Evolutionary conservation across 2,329 filamentous ascomycete species (phyloP).

Genomic region (Colletotrichum sp.): DNA sequence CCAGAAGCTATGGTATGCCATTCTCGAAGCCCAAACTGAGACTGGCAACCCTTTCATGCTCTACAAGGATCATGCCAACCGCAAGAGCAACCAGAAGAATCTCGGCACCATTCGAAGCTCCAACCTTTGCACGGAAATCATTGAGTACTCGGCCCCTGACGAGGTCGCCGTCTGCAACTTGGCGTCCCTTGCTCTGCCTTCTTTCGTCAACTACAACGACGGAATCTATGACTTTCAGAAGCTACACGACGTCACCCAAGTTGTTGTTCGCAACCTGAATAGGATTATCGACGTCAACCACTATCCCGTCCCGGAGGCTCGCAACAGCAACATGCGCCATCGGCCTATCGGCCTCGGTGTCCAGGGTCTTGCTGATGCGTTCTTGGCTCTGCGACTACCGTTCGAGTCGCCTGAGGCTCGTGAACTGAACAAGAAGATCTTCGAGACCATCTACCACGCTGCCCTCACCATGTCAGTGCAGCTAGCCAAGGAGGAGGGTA

Average conservation of each 20-base stretch:
- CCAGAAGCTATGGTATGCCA: constrained; percentile 99
- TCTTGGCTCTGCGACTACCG: constrained; percentile 93
- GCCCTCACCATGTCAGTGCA: constrained; percentile 88
- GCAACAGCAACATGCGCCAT: constrained; percentile 97
- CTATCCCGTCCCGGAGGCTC: constrained; percentile 94
- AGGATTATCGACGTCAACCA: constrained; percentile 98
- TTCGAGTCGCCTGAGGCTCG: constrained; percentile 96
- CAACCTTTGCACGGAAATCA: constrained; percentile 97
- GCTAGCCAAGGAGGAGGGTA: constrained; percentile 79
- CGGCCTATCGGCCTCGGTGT: constrained; percentile 96
- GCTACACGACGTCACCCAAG: constrained; percentile 91
- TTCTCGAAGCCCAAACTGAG: constrained; percentile 97
- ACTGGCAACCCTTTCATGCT: constrained; percentile 99
- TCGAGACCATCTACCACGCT: constrained; percentile 99
- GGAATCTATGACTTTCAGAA: constrained; percentile 95
- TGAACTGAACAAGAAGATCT: constrained; percentile 96
- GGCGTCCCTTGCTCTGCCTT: constrained; percentile 89
- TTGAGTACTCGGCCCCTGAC: constrained; percentile 96
- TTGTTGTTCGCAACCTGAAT: constrained; percentile 95
- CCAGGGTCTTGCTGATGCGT: constrained; percentile 95
- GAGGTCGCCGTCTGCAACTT: constrained; percentile 99
- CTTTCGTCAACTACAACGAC: constrained; percentile 85
- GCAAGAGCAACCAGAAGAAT: constrained; percentile 99
- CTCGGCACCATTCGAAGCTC: constrained; percentile 97
- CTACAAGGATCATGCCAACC: constrained; percentile 98